A percentile compares a stretch with the other conserved stretches of the same genome.
Evolutionary conservation across 2,329 filamentous ascomycete genomes (phyloP).

Genomic region (Rutstroemia sp.): DNA sequence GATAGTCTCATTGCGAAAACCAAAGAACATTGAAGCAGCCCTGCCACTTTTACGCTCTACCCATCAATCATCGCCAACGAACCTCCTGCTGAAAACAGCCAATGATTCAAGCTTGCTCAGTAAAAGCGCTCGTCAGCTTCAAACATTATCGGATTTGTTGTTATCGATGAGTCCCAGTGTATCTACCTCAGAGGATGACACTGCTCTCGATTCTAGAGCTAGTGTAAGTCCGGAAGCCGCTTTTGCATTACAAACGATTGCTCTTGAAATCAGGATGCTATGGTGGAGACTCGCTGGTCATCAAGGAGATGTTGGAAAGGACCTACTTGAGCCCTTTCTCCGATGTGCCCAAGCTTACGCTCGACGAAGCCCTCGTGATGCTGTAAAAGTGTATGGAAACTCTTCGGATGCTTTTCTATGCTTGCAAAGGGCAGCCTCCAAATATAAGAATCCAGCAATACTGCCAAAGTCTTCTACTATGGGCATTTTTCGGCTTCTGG

Average conservation of each 20-base stretch:
- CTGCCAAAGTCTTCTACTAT: slow-evolving; percentile 13
- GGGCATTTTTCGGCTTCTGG: slow-evolving; percentile 41
- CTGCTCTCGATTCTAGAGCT: slow-evolving; percentile 45
- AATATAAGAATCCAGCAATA: slow-evolving; percentile 16
- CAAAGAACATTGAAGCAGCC: slow-evolving; percentile 49
- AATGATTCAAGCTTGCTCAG: slow-evolving; percentile 37
- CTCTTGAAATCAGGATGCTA: slow-evolving; percentile 50
- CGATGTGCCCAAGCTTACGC: slow-evolving; percentile 55
- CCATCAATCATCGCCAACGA: slow-evolving; percentile 48
- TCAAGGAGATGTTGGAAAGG: slow-evolving; percentile 51
- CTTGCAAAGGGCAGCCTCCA: slow-evolving; percentile 16
- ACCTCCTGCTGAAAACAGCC: slow-evolving; percentile 42
- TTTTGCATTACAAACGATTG: slow-evolving; percentile 57
- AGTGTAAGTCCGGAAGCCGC: slow-evolving; percentile 49
- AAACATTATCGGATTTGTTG: slow-evolving; percentile 56
- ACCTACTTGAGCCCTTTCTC: slow-evolving; percentile 57
- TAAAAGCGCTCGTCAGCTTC: slow-evolving; percentile 59
- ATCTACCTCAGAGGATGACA: slow-evolving; percentile 53
- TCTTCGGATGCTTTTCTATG: slow-evolving; percentile 16
- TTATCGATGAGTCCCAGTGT: slow-evolving; percentile 60
- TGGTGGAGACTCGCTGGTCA: slow-evolving; percentile 61
- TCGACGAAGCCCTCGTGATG: slow-evolving; percentile 36
- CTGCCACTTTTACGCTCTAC: slow-evolving; percentile 47
- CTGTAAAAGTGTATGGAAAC: slow-evolving; percentile 18
- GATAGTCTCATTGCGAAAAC: slow-evolving; percentile 52